Evolutionary conservation across 164 flowering plant species (phyloP).

Genomic region (Liriodendron chinense): DNA sequence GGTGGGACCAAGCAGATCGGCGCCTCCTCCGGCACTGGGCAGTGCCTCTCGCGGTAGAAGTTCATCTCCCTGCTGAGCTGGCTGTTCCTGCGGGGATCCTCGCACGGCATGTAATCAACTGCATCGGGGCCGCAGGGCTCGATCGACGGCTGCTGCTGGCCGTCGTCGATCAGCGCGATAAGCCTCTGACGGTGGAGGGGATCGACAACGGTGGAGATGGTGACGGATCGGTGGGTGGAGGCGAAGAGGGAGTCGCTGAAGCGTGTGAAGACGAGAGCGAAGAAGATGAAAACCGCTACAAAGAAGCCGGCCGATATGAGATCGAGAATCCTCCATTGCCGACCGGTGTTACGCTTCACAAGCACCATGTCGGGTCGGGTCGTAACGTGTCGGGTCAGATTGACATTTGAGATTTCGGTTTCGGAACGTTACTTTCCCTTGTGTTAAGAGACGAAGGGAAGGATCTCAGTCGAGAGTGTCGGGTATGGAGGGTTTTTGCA

Average conservation of each 20-base stretch:
- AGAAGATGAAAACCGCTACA: constrained; percentile 62
- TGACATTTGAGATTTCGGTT: neutral
- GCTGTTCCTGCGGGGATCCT: constrained; percentile 83
- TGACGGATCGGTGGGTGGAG: constrained; percentile 66
- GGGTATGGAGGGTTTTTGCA: too few species aligned
- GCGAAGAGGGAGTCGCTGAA: constrained; percentile 88
- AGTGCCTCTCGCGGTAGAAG: constrained; percentile 85
- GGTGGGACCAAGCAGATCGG: constrained; percentile 85
- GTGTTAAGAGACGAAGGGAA: neutral
- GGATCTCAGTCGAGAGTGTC: neutral
- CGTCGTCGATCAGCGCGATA: constrained; percentile 42
- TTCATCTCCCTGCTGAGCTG: constrained; percentile 93
- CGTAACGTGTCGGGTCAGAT: neutral
- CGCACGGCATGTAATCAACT: constrained; percentile 96
- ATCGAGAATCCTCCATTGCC: constrained; percentile 74
- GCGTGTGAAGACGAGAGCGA: constrained; percentile 69
- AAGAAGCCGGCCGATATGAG: constrained; percentile 65
- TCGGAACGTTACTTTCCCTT: neutral
- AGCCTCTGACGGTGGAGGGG: constrained; percentile 56
- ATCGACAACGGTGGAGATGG: constrained; percentile 45
- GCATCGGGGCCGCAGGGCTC: constrained; percentile 65
- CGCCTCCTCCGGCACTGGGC: constrained; percentile 69
- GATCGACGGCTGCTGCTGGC: constrained; percentile 34
- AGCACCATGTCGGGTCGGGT: constrained; percentile 52
- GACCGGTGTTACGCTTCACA: constrained; percentile 50